Base-by-base conservation (phyloP, 2,329 filamentous ascomycete species). In the Fusarium coicis region DNA sequence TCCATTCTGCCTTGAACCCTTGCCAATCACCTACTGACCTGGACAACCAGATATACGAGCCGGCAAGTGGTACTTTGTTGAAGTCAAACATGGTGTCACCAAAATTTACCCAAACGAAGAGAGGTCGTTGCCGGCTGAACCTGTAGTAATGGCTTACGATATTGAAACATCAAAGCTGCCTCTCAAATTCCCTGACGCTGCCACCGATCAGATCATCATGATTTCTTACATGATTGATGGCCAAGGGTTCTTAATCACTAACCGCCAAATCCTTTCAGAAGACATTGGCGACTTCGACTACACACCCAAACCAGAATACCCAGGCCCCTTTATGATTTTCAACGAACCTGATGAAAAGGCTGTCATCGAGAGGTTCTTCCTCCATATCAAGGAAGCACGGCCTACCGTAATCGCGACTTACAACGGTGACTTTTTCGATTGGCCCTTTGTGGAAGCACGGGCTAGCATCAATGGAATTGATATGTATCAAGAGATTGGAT, bases 351-450 rank as follows among this genome's bases (percentile, higher is more conserved):
- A 98, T 78, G 96, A 99, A 83, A 96, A 96, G 81, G 89, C 88
- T 2, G 81, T 97, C 5, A 86, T 99, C 28, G 96, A 98, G 79
- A 88, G 96, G 21, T 99, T 99, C 84, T 98, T 99, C 79, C 87
- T 93, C 44, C 96, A 98, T 81, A 93, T 99, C 82, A 98, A 99
- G 79, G 94, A 97, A 81, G 94, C 95, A 2, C 90, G 93, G 67
- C 96, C 96, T 2, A 98, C 95, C 0, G 96, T 99, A 63, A 99
- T 99, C 81, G 96, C 97, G 40, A 99, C 96, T n/a, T 99, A 99
- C 88, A 99, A 99, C 94, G 96, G 96, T 85, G 96, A 99, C 85
- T 99, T 99, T 82, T 99, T 99, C 91, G 96, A 99, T 92, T 99
- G 96, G 96, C 96, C 96, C 0, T 99, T 97, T 80, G 95, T 99